These are phyloP conservation scores for Suillus paluster DNA, from an alignment of 768 basidiomycete species.

Conservation along the genomic window DNA sequence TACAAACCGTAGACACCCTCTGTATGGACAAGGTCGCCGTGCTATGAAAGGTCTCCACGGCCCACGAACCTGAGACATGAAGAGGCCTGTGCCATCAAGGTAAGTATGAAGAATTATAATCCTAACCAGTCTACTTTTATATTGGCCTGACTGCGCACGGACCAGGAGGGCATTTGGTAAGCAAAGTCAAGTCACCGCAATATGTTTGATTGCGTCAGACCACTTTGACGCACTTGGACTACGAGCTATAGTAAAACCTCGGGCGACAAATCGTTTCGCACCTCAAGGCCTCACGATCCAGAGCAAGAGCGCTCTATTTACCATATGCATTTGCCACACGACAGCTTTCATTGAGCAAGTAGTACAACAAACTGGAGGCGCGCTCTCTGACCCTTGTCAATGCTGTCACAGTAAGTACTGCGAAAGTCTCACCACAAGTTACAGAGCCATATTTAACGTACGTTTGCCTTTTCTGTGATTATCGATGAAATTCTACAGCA, in stretches of 20 bases:
- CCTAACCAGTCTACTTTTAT: constrained; percentile 17
- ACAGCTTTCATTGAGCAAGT: not conserved
- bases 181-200: not conserved
- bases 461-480: too few relatives aligned
- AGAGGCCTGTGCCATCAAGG: constrained; percentile 65
- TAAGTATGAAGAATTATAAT: constrained; percentile 48
- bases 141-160: constrained; percentile 22
- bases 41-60: constrained; percentile 55
- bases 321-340: not conserved
- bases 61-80: constrained; percentile 62
- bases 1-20: constrained; percentile 49
- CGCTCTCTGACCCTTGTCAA: not conserved
- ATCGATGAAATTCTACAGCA: too few relatives aligned
- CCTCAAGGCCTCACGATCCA: too few relatives aligned
- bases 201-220: not conserved
- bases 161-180: constrained; percentile 21
- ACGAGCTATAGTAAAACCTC: not conserved
- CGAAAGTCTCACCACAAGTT: too few relatives aligned
- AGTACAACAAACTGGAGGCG: not conserved
- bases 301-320: not conserved
- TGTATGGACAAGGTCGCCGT: constrained; percentile 62
- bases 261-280: too few relatives aligned
- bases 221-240: not conserved
- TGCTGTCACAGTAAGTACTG: not conserved
- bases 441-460: too few relatives aligned